Evolutionary conservation across 1,284 basidiomycete genomes (phyloP).

Genomic region (Fistulinella cinereoalba): DNA sequence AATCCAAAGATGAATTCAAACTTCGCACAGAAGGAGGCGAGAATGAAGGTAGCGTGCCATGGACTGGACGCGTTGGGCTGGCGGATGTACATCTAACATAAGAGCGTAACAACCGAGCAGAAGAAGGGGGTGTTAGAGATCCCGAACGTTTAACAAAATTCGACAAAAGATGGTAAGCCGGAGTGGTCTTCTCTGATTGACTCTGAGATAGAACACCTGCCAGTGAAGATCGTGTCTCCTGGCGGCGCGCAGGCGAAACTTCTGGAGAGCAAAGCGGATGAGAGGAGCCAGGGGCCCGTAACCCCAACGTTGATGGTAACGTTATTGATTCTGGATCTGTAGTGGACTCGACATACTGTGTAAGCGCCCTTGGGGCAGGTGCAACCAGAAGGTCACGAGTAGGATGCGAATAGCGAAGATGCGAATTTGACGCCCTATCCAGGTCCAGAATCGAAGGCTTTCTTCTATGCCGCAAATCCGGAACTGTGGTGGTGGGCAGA

Average conservation of each 20-base stretch:
- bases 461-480: constrained; percentile 35
- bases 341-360: constrained; percentile 63
- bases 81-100: constrained; percentile 20
- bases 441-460: constrained; percentile 51
- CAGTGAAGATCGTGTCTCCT: constrained; percentile 14
- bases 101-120: constrained; percentile 29
- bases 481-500: constrained; percentile 43
- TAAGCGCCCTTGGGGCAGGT: constrained; percentile 68
- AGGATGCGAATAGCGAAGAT: constrained; percentile 51
- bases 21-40: constrained; percentile 14
- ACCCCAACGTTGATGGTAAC: constrained; percentile 68
- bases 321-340: constrained; percentile 50
- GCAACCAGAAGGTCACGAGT: constrained; percentile 55
- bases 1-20: constrained; percentile 11
- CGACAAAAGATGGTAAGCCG: constrained; percentile 59
- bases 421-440: constrained; percentile 29
- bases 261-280: constrained; percentile 28
- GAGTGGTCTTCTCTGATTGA: constrained; percentile 43
- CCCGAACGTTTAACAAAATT: constrained; percentile 44
- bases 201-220: constrained; percentile 23
- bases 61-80: constrained; percentile 19
- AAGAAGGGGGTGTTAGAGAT: constrained; percentile 34
- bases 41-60: constrained; percentile 5
- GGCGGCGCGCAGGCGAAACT: background rate
- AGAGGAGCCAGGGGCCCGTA: constrained; percentile 45